Evolutionary conservation across 768 basidiomycete genomes (phyloP), one percentile per base, ranked within the genome.

Genomic region (Candolleomyces aberdarensis): DNA sequence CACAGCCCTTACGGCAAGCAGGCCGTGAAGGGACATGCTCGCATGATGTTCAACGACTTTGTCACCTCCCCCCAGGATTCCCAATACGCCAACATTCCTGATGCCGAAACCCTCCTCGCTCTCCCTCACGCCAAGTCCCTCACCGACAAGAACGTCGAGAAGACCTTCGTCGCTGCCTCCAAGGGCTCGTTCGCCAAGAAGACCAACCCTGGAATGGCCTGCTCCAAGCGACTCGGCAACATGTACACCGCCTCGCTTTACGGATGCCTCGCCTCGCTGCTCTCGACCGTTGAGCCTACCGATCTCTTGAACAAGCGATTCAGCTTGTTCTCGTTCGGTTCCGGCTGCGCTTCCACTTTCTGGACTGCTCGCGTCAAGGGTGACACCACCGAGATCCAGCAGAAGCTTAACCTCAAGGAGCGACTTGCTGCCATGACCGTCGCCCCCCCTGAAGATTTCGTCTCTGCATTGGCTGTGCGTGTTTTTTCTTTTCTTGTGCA

Each of bases 1-100:
- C 97, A 99, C 82, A 90, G 89, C 61, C 97, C 97, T 0, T 99
- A 98, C 75, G 96, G 97, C 79, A 99, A 99, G 80, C 92, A 97
- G 72, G 96, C 97, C 57, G 91, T 97, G 74, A 99, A 98, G 78
- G 95, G 93, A 48, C 89, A 96, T 72, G 96, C 92, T 41, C 92
- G 97, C 60, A 79, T 98, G 71, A 79, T 88, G 69, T 95, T 85
- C 80, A 92, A 95, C 74, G 97, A 99, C 79, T 99, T 96, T 82
- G 78, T 95, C 68, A 75, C 86, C 63, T 82, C 86, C 72, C 92
- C 97, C 36, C 76, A 80, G 8, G 79, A 82, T 41, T 77, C 92
- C 43, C 82, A 81, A 57, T 94, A 89, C 69, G 85, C 86, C 63
- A 82, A 84, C 70, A 74, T 94, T 62, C 81, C 91, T 61, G 80